phyloP scores from a whole-genome alignment of 169 alveolate genomes.

The Eimeria maxima region DNA sequence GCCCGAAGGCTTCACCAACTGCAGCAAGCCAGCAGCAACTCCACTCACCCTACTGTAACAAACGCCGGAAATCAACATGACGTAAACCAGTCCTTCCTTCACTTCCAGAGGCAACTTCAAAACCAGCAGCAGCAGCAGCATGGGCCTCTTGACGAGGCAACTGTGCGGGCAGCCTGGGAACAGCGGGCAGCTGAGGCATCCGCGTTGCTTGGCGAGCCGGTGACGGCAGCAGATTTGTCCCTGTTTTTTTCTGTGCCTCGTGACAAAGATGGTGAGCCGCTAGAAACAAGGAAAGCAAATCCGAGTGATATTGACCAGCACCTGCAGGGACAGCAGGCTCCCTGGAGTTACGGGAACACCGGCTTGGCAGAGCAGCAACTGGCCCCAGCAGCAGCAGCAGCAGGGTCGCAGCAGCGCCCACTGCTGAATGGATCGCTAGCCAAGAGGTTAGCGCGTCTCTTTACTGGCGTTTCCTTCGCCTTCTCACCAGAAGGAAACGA shows the following conservation, averaged over 20 bases:
- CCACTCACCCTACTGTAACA: not conserved
- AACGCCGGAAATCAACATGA: not conserved
- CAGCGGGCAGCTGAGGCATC: slow-evolving; percentile 53
- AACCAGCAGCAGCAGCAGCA: no score
- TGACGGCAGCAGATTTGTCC: slow-evolving; percentile 14
- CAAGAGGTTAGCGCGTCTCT: slow-evolving; percentile 43
- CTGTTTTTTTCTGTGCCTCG: slow-evolving; percentile 4
- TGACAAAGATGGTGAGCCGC: not conserved
- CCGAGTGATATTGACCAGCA: not conserved
- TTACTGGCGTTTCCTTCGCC: slow-evolving; percentile 27
- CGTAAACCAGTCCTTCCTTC: not conserved
- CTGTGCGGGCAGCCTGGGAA: slow-evolving; percentile 32
- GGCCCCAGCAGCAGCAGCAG: not conserved
- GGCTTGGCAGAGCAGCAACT: not conserved
- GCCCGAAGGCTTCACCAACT: no score
- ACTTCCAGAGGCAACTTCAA: not conserved
- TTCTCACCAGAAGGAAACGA: not conserved
- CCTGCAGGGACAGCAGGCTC: slow-evolving; percentile 47
- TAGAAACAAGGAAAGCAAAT: not conserved
- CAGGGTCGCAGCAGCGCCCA: not conserved
- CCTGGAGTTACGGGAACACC: not conserved
- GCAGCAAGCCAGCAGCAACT: not conserved
- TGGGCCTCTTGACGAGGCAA: not conserved
- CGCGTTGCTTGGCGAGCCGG: not conserved
- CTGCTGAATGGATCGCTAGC: slow-evolving; percentile 36